These are phyloP conservation scores for Stephania cephalantha DNA, from an alignment of 164 flowering plant genomes.

Conservation along the genomic window DNA sequence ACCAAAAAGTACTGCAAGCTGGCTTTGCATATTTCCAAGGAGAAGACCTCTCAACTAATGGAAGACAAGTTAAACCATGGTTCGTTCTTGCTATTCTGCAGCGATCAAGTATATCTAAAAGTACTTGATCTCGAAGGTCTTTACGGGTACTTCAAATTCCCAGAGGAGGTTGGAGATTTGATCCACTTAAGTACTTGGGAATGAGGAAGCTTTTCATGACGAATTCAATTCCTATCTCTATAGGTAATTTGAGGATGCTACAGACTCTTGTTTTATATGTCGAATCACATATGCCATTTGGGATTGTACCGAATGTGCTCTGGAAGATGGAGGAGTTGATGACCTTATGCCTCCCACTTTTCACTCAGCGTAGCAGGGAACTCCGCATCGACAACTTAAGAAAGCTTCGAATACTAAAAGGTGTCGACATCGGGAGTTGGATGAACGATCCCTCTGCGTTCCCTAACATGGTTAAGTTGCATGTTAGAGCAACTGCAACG, in stretches of 20 bases:
- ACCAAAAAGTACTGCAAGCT: too few relatives aligned
- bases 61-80: too few relatives aligned
- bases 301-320: constrained; percentile 6
- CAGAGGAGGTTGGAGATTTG: constrained; percentile 14
- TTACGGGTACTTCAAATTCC: neutral
- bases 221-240: constrained; percentile 14
- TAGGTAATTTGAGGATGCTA: constrained; percentile 18
- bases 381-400: constrained; percentile 10
- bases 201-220: neutral
- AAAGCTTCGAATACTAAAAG: constrained; percentile 17
- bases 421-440: constrained; percentile 12
- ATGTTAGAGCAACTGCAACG: constrained; percentile 12
- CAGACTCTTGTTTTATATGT: constrained; percentile 14
- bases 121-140: constrained; percentile 1
- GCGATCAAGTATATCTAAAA: neutral
- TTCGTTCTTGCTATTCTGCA: too few relatives aligned
- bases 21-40: too few relatives aligned
- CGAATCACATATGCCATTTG: neutral
- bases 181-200: constrained; percentile 24
- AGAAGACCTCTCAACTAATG: too few relatives aligned
- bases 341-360: constrained; percentile 4
- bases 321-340: constrained; percentile 19
- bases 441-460: neutral
- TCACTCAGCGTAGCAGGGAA: neutral
- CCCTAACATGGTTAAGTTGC: neutral